Base-by-base conservation (phyloP, 75 land plant species). In the Selaginella tamariscina region DNA sequence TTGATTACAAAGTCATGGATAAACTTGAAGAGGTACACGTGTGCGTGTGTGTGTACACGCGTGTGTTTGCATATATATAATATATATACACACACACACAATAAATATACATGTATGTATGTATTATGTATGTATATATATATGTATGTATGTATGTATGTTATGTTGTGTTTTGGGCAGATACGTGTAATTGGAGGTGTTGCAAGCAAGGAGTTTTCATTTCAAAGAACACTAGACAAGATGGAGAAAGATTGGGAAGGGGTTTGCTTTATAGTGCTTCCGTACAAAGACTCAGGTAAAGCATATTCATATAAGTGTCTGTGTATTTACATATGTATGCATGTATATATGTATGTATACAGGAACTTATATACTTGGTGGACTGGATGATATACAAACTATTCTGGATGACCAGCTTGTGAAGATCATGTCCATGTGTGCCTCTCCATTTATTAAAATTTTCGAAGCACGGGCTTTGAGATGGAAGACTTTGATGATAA, bases 141-240 rank as follows among this genome's bases (percentile, higher is more conserved):
- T n/a, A n/a, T n/a, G n/a, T n/a, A n/a, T n/a, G n/a, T n/a, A n/a
- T n/a, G n/a, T n/a, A n/a, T n/a, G n/a, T n/a, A n/a, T n/a, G n/a
- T n/a, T n/a, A n/a, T n/a, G n/a, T n/a, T n/a, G n/a, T 24, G 11
- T 29, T 29, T 8, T 27, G 18, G 5, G 29, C 22, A 77, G 79
- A 39, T 77, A 22, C 70, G 67, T 32, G 55, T 56, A 60, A 20
- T 77, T 15, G 62, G 71, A 32, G 79, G 71, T 24, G 79, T 73
- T 68, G 79, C 79, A 54, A 77, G 79, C 49, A 77, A 77, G 32
- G 79, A 77, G 62, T 77, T 71, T 55, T 77, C 79, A 0, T 77
- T 77, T 64, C 74, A 77, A 54, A 77, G 44, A 56, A 67, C 79
- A 30, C 63, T 77, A 55, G 71, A 77, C 24, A 77, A 77, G 49